Evolutionary conservation across 2,329 filamentous ascomycete genomes (phyloP).

Genomic region (Tothia fuscella): DNA sequence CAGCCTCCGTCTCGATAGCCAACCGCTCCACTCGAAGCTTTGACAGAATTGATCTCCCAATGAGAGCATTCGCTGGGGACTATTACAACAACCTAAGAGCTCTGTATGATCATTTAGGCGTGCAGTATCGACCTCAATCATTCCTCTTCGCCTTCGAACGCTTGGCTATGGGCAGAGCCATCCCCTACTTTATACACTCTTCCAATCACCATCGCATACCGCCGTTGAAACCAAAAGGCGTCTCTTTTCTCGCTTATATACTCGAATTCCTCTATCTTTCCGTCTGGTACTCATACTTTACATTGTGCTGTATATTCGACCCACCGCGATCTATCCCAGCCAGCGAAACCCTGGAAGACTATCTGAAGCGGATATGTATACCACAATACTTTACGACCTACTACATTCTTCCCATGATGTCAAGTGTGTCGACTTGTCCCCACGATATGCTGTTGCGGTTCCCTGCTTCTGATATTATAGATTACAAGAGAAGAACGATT

Average conservation of each 20-base stretch:
- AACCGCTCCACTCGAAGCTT: constrained; percentile 16
- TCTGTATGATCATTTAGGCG: constrained; percentile 44
- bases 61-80: constrained; percentile 39
- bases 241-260: constrained; percentile 28
- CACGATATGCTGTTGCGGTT: constrained; percentile 39
- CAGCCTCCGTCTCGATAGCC: constrained; percentile 30
- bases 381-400: constrained; percentile 35
- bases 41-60: constrained; percentile 36
- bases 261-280: constrained; percentile 34
- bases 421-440: constrained; percentile 43
- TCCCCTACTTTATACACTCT: constrained; percentile 42
- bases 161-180: too few relatives aligned
- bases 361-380: constrained; percentile 38
- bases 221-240: constrained; percentile 29
- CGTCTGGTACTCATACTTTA: constrained; percentile 43
- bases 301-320: constrained; percentile 38
- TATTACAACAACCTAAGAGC: constrained; percentile 44
- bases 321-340: constrained; percentile 20
- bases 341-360: constrained; percentile 37
- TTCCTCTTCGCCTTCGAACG: constrained; percentile 43
- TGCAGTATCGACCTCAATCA: constrained; percentile 37
- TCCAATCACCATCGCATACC: constrained; percentile 41
- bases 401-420: constrained; percentile 44
- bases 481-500: constrained; percentile 38
- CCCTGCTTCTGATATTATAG: constrained; percentile 41